phyloP scores from a whole-genome alignment of 441 rosid species.

The Corymbia citriodora region DNA sequence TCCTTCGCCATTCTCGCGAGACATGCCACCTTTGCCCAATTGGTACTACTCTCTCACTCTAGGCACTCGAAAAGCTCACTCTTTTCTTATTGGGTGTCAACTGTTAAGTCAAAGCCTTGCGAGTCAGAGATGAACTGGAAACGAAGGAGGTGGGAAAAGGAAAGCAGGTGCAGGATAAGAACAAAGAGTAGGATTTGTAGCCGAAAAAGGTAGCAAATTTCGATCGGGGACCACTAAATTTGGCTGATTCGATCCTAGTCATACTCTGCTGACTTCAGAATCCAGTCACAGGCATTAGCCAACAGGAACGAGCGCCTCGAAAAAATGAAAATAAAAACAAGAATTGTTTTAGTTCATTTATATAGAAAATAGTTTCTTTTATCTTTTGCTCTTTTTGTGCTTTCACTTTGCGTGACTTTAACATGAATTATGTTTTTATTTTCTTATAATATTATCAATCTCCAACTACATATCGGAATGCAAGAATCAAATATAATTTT shows the following conservation, averaged over 20 bases:
- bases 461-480: neutral
- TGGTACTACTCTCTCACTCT: neutral
- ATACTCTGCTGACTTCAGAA: neutral
- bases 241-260: neutral
- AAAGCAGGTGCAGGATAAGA: neutral
- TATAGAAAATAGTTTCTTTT: neutral
- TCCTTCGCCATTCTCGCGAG: constrained; percentile 32
- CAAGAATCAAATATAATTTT: neutral
- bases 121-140: neutral
- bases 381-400: neutral
- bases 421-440: neutral
- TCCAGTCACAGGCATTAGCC: neutral
- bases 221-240: neutral
- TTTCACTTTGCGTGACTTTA: neutral
- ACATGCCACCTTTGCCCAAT: constrained; percentile 71
- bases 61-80: neutral
- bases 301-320: neutral
- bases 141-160: neutral
- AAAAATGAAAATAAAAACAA: too few species aligned
- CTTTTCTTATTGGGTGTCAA: neutral
- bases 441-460: neutral
- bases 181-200: neutral
- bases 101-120: neutral
- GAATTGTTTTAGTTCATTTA: neutral
- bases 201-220: neutral